Base-by-base conservation (phyloP, 2,329 filamentous ascomycete species). In the Elsinoe fawcettii region DNA sequence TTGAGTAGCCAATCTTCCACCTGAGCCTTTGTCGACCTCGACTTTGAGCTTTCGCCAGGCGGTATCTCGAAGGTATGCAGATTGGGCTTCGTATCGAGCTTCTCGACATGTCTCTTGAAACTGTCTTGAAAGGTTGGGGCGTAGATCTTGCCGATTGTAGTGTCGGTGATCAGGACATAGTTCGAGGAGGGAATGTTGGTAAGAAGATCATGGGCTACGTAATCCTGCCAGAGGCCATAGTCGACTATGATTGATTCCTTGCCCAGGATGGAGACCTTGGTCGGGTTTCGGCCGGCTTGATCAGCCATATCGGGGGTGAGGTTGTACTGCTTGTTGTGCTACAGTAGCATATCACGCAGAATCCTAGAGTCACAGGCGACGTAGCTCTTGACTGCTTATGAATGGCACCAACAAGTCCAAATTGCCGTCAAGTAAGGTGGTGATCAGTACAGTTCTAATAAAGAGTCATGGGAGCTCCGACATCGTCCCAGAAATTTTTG, bases 1-100 rank as follows among this genome's bases (percentile, higher is more conserved):
- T 84, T 82, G 59, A 97, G 79, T 82, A 99, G 86, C 93, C 93
- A 99, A 73, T 99, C 93, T 72, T 99, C 93, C 55, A 99, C 91
- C 65, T 92, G 87, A 46, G 87, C 91, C 74, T 97, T 97, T 55
- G 91, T 96, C 70, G 90, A 86, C 62, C 93, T 83, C 63, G 88
- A 89, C 74, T 99, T 99, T 55, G 91, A 96, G 59, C 84, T 88
- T 75, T 99, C 93, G 59, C 93, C 93, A 0, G 93, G 93, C 1
- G 90, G 85, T 60, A 96, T 90, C 64, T 84, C 80, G 61, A 96
- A 93, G 49, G 87, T 87, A 61, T 99, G 82, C 25, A 99, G 82
- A 41, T 91, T 85, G 27, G 60, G 58, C n/a, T 51, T 53, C 7
- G 84, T 80, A 51, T 75, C 70, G 51, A 77, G 66, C 60, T 67